Percentiles rank a stretch among this genome's conserved stretches.
Evolutionary conservation across 2,329 filamentous ascomycete genomes (phyloP).

Genomic region (Samsoniella hepiali): DNA sequence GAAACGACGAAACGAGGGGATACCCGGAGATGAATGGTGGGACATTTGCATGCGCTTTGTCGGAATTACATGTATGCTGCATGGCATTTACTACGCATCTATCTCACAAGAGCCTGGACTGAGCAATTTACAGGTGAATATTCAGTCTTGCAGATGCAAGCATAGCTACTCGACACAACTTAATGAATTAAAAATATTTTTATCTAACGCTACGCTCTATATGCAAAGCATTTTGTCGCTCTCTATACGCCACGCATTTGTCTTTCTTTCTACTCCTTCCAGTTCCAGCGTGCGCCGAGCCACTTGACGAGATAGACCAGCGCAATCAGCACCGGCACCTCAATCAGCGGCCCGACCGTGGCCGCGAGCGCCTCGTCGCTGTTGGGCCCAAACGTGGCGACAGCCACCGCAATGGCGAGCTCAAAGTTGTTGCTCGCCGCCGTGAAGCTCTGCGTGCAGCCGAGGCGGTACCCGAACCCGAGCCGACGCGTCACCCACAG

Average conservation of each 20-base stretch:
- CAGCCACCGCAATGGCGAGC: conserved; percentile 71
- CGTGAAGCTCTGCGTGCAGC: conserved; percentile 72
- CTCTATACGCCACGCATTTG: background rate
- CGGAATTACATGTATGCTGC: background rate
- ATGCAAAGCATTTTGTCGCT: too few relatives aligned
- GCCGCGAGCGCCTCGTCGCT: conserved; percentile 71
- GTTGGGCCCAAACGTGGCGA: conserved; percentile 67
- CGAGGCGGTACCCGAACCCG: conserved; percentile 65
- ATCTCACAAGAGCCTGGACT: background rate
- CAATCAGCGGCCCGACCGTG: conserved; percentile 74
- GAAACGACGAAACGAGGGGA: background rate
- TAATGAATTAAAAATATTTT: background rate
- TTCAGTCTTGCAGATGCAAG: background rate
- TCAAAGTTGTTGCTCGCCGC: conserved; percentile 84
- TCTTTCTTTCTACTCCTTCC: conserved; percentile 11
- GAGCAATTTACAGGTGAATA: background rate
- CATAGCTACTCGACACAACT: background rate
- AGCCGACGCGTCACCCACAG: conserved; percentile 54
- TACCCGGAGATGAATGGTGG: background rate
- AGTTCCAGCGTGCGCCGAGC: conserved; percentile 14
- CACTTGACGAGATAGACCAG: conserved; percentile 54
- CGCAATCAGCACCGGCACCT: conserved; percentile 69
- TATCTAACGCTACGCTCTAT: too few relatives aligned
- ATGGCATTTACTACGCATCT: background rate
- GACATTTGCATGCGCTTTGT: conserved; percentile 1